A percentile compares a stretch with the other conserved stretches of the same genome.
Evolutionary conservation across 352 stramenopile species (phyloP).

Genomic region (Phytophthora crassamura): DNA sequence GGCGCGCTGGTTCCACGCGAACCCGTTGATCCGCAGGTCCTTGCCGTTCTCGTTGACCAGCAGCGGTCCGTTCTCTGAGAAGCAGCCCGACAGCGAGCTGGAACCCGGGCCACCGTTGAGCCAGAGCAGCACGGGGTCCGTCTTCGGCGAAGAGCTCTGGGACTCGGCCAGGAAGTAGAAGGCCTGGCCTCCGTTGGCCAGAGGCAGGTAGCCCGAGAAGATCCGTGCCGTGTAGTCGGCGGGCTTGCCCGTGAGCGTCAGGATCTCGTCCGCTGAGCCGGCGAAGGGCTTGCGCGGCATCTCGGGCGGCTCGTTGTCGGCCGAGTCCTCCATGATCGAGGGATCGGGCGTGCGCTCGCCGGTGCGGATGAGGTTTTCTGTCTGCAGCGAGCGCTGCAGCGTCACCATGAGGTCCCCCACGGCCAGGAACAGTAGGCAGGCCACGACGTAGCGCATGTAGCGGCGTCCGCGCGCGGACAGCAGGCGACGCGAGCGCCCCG

Average conservation of each 20-base stretch:
- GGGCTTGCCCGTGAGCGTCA: slow-evolving; percentile 47
- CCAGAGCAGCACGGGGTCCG: slow-evolving; percentile 72
- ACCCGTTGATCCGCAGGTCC: slow-evolving; percentile 52
- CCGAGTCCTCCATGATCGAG: slow-evolving; percentile 28
- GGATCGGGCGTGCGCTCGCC: slow-evolving; percentile 7
- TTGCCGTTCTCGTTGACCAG: slow-evolving; percentile 63
- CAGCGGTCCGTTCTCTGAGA: slow-evolving; percentile 75
- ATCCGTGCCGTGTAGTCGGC: slow-evolving; percentile 56
- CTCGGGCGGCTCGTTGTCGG: slow-evolving; percentile 15
- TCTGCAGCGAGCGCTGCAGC: slow-evolving; percentile 38
- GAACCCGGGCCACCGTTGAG: slow-evolving; percentile 71
- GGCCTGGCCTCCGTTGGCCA: slow-evolving; percentile 60
- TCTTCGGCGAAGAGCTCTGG: slow-evolving; percentile 42
- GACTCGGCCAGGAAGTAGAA: slow-evolving; percentile 81
- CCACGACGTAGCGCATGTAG: slow-evolving; percentile 34
- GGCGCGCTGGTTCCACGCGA: slow-evolving; percentile 63
- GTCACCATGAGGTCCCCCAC: slow-evolving; percentile 43
- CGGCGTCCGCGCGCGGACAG: slow-evolving; percentile 29
- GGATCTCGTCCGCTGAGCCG: slow-evolving; percentile 57
- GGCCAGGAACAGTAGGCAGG: slow-evolving; percentile 35
- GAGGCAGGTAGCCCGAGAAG: slow-evolving; percentile 66
- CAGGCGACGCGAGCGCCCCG: slow-evolving; percentile 21
- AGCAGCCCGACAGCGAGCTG: slow-evolving; percentile 66
- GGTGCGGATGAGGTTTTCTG: slow-evolving; percentile 32
- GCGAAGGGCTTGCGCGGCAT: slow-evolving; percentile 29